phyloP scores from a whole-genome alignment of 2,329 filamentous ascomycete species.

The Fusarium sp. region DNA sequence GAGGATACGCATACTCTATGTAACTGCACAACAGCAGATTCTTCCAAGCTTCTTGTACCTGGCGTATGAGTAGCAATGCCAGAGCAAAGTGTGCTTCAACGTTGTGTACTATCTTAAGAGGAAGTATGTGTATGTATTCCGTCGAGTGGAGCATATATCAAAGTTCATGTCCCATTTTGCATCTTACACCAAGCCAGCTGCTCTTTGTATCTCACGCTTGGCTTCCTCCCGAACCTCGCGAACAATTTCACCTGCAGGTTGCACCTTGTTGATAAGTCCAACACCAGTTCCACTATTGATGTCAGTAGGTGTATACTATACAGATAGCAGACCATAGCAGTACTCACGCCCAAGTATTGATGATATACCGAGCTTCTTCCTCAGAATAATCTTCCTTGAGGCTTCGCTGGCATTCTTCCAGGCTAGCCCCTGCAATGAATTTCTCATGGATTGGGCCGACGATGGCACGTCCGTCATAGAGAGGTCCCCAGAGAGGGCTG shows the following conservation, averaged over 20 bases:
- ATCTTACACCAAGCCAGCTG: conserved; percentile 39
- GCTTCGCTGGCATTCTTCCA: conserved; percentile 58
- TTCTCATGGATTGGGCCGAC: conserved; percentile 56
- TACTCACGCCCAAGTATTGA: conserved; percentile 56
- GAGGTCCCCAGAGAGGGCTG: conserved; percentile 55
- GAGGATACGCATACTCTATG: not conserved
- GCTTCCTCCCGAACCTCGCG: conserved; percentile 56
- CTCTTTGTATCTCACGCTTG: conserved; percentile 50
- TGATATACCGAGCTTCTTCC: conserved; percentile 51
- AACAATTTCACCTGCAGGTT: conserved; percentile 59
- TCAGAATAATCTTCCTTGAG: conserved; percentile 54
- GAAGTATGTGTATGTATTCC: conserved; percentile 37
- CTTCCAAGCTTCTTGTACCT: not conserved
- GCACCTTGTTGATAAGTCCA: conserved; percentile 57
- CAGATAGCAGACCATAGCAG: not conserved
- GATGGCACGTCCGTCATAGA: conserved; percentile 61
- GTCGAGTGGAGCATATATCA: too few species aligned
- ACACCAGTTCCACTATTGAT: conserved; percentile 57
- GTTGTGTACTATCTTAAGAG: not conserved
- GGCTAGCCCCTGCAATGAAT: conserved; percentile 54
- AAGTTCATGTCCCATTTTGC: not conserved
- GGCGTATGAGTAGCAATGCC: too few species aligned
- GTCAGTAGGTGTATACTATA: conserved; percentile 9
- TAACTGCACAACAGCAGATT: not conserved
- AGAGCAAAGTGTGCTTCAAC: not conserved